Conservation (phyloP, 164 flowering plant genomes). For the Magnolia sinica region DNA sequence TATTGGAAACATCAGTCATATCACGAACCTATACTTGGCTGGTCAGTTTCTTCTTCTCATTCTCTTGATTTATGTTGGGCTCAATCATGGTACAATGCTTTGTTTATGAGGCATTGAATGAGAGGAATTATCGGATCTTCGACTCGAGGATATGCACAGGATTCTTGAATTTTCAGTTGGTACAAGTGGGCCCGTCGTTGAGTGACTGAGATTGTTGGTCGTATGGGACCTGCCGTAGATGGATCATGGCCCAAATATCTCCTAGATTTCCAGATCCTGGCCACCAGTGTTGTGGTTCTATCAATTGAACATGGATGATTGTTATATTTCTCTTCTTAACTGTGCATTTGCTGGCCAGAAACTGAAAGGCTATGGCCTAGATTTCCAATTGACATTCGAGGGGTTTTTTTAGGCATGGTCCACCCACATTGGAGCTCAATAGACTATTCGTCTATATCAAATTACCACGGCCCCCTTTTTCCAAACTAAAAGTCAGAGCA, state of each 20-base stretch:
- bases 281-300: neutral
- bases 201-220: neutral
- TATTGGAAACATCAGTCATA: conserved; percentile 53
- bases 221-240: neutral
- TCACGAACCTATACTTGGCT: conserved; percentile 70
- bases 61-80: neutral
- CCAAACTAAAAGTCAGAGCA: too few relatives aligned
- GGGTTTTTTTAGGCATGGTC: too few relatives aligned
- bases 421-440: too few relatives aligned
- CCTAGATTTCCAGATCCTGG: neutral
- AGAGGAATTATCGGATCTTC: neutral
- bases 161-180: neutral
- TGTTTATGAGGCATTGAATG: neutral
- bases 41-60: conserved; percentile 38
- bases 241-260: neutral
- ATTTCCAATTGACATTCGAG: too few relatives aligned
- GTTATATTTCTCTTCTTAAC: neutral
- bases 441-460: too few relatives aligned
- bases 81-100: neutral
- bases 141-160: neutral
- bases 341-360: too few relatives aligned
- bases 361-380: too few relatives aligned
- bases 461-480: too few relatives aligned
- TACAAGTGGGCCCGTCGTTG: neutral
- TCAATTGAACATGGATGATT: neutral